Percentiles rank a stretch among this genome's conserved stretches.
phyloP scores from a whole-genome alignment of 495 filamentous ascomycete genomes.

The Hypoxylon crocopeplum region DNA sequence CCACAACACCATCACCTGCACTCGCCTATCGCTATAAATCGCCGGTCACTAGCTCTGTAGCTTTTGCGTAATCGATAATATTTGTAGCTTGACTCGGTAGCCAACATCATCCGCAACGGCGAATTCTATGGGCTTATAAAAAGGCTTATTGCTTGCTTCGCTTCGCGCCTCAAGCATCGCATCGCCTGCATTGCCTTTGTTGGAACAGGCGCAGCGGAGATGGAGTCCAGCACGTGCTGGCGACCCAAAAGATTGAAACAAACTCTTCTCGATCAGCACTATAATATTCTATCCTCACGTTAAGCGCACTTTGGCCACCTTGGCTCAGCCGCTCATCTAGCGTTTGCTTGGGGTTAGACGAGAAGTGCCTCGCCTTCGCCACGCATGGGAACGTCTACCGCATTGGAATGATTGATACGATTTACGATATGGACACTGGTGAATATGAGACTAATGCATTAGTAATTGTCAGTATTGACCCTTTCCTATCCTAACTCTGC shows the following conservation, averaged over 20 bases:
- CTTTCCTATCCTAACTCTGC: not conserved
- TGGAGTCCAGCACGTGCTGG: constrained; percentile 44
- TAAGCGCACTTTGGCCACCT: not conserved
- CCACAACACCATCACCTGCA: too few species aligned
- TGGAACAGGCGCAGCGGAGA: constrained; percentile 31
- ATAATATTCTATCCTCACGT: too few species aligned
- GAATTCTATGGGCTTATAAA: too few species aligned
- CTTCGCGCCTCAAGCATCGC: constrained; percentile 15
- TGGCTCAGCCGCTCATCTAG: constrained; percentile 9
- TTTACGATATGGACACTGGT: constrained; percentile 59
- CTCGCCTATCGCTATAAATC: too few species aligned
- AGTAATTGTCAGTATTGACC: constrained; percentile 51
- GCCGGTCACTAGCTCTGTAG: too few species aligned
- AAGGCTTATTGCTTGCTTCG: not conserved
- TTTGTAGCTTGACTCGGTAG: too few species aligned
- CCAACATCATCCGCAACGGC: too few species aligned
- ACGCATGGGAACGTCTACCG: constrained; percentile 20
- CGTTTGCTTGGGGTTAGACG: too few species aligned
- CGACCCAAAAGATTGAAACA: constrained; percentile 39
- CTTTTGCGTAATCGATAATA: too few species aligned
- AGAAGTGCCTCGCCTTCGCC: not conserved
- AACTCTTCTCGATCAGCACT: not conserved
- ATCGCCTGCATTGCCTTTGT: constrained; percentile 8
- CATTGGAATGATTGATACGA: constrained; percentile 38
- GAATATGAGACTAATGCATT: constrained; percentile 62